These are phyloP conservation scores for Pseudonectria foliicola DNA, from an alignment of 2,329 filamentous ascomycete genomes.

Conservation along the genomic window DNA sequence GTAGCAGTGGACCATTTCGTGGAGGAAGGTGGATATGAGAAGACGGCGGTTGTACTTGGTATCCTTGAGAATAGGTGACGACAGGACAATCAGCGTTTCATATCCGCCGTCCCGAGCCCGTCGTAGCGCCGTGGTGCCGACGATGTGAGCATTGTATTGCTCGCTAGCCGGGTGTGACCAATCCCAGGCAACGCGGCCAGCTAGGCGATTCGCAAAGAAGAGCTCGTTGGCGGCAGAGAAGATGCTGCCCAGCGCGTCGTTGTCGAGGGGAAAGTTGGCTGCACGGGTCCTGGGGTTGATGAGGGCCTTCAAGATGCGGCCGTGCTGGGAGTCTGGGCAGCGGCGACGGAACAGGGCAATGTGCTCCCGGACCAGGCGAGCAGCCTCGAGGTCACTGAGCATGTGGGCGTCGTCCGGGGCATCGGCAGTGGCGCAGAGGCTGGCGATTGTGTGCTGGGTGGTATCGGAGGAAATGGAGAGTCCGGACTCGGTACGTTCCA, in stretches of 20 bases:
- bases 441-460: constrained; percentile 22
- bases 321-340: constrained; percentile 43
- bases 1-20: constrained; percentile 62
- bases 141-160: constrained; percentile 47
- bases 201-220: constrained; percentile 52
- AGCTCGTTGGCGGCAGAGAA: constrained; percentile 55
- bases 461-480: constrained; percentile 39
- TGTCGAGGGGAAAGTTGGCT: constrained; percentile 47
- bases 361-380: constrained; percentile 32
- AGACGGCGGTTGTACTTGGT: constrained; percentile 51
- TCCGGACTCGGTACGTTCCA: constrained; percentile 45
- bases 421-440: constrained; percentile 15
- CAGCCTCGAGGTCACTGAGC: constrained; percentile 40
- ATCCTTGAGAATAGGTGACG: constrained; percentile 49
- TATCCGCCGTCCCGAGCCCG: constrained; percentile 41
- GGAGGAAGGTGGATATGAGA: constrained; percentile 57
- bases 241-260: constrained; percentile 49
- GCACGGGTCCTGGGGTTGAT: constrained; percentile 42
- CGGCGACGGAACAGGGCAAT: constrained; percentile 24
- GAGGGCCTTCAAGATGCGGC: constrained; percentile 50
- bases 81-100: constrained; percentile 57
- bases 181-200: constrained; percentile 53
- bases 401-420: constrained; percentile 26
- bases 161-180: constrained; percentile 47
- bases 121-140: constrained; percentile 56